Evolutionary conservation across 1,284 basidiomycete species (phyloP), one percentile per base, ranked within the genome.

Genomic region (Cryptococcus wingfieldii): DNA sequence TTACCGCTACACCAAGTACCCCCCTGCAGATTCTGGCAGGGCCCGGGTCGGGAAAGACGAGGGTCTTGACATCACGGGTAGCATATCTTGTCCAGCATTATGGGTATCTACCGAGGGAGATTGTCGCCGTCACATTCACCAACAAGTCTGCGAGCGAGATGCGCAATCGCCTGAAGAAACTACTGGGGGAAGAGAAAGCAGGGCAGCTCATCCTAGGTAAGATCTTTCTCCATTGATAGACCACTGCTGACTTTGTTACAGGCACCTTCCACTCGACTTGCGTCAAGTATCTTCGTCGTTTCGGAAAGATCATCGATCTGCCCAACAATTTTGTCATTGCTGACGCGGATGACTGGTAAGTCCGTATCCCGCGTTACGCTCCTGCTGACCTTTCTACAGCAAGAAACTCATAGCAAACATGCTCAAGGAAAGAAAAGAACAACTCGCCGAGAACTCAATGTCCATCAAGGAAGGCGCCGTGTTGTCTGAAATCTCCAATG

Each of bases 131-230:
- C 2, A 90, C 88, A 0, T 90, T 89, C 72, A 89, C 88, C 5
- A 92, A 92, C 79, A 92, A 93, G 76, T 90, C 91, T 4, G 90
- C 91, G 1, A 86, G 84, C 61, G 91, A 95, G 77, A 93, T 95
- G 91, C 82, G 83, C 58, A 80, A 84, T 60, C 81, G 92, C 3
- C 77, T 96, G 28, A 75, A 77, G 23, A 82, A 81, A 57, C 78
- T 94, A n/a, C 81, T 95, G 27, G 90, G 90, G 3, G 80, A 82
- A 45, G 75, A 82, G 23, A 70, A 74, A 7, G 87, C 86, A 1
- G 78, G 80, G 16, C 78, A 82, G 50, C 79, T 95, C 37, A 82
- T 86, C 9, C 76, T 84, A 19, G 83, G 82, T 73, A 61, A 68
- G 67, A 60, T 6, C 34, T 1, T 28, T 18, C 12, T 41, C 37